Evolutionary conservation across 768 basidiomycete species (phyloP).

Genomic region (Lentinula edodes): DNA sequence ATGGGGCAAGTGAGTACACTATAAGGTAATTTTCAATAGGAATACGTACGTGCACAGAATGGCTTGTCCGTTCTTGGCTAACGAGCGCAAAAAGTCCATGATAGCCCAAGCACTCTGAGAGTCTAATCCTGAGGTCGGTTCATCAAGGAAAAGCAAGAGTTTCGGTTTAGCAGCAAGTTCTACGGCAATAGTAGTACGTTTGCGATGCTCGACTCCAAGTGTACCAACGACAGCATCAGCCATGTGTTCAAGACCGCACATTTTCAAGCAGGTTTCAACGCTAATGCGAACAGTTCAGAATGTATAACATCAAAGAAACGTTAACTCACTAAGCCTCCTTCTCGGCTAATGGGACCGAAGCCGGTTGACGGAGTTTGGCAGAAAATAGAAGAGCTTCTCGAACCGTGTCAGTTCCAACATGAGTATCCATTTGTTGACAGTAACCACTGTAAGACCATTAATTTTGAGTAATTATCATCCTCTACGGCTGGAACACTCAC

Average conservation of each 20-base stretch:
- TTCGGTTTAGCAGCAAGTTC: slow-evolving; percentile 85
- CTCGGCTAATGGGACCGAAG: slow-evolving; percentile 54
- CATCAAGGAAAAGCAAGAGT: slow-evolving; percentile 80
- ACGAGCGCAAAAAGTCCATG: slow-evolving; percentile 63
- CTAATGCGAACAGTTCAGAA: slow-evolving; percentile 18
- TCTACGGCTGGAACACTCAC: slow-evolving; percentile 11
- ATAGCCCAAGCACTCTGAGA: slow-evolving; percentile 87
- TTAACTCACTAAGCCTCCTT: slow-evolving; percentile 71
- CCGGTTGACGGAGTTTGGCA: slow-evolving; percentile 72
- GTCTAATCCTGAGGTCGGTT: slow-evolving; percentile 80
- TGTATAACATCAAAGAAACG: not conserved
- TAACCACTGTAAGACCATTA: slow-evolving; percentile 49
- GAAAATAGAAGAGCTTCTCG: slow-evolving; percentile 79
- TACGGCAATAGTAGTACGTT: slow-evolving; percentile 82
- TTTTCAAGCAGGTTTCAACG: slow-evolving; percentile 40
- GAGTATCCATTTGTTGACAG: slow-evolving; percentile 83
- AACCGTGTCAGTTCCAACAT: slow-evolving; percentile 70
- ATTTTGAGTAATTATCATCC: not conserved
- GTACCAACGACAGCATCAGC: slow-evolving; percentile 67
- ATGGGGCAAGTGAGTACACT: not conserved
- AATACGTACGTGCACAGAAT: slow-evolving; percentile 78
- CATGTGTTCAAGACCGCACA: slow-evolving; percentile 62
- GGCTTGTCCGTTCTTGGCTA: slow-evolving; percentile 79
- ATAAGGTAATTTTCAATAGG: not conserved
- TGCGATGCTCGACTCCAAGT: slow-evolving; percentile 66